Evolutionary conservation across 352 stramenopile genomes (phyloP), one percentile per base, ranked within the genome.

Genomic region (Pythium dissimile): DNA sequence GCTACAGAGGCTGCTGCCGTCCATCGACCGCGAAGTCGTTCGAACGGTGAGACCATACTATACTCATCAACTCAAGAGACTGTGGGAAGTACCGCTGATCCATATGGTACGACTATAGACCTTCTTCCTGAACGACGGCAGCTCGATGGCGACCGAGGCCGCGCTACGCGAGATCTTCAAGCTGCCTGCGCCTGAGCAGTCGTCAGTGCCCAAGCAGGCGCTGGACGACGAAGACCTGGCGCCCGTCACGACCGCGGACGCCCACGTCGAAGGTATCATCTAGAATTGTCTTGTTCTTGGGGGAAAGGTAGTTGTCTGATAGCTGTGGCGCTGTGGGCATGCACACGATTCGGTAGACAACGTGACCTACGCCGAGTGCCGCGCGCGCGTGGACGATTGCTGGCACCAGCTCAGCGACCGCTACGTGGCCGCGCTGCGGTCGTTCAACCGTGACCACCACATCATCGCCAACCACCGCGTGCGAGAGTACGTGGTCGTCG

Each of bases 101-200:
- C 21, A 32, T 24, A 16, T 15, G n/a, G 8, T 13, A 32, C 39
- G 67, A 38, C 54, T 20, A 26, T 60, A 90, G 80, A 86, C 77
- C 18, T 87, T 88, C 32, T 79, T 77, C 52, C 43, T 90, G 9
- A 90, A 90, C 55, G 69, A 70, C 16, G 73, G 69, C 43, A 90
- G 71, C 48, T 88, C 74, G 12, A 75, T 83, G 47, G 76, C 75
- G 16, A 88, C 80, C 0, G 80, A 90, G 49, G 80, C 76, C 6
- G 69, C 74, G 9, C 59, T 90, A 7, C 77, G 77, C 6, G 76
- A 90, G 59, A 75, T 85, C 20, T 88, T 83, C 56, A 64, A 82
- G 23, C 59, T 87, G 1, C 71, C 79, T 1, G 34, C 83, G 16
- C 59, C 51, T 16, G 59, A 67, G 12, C 35, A 64, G 18, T 63